Percentiles rank a stretch among this genome's conserved stretches.
phyloP scores from a whole-genome alignment of 352 stramenopile species.

The Peronospora destructor region DNA sequence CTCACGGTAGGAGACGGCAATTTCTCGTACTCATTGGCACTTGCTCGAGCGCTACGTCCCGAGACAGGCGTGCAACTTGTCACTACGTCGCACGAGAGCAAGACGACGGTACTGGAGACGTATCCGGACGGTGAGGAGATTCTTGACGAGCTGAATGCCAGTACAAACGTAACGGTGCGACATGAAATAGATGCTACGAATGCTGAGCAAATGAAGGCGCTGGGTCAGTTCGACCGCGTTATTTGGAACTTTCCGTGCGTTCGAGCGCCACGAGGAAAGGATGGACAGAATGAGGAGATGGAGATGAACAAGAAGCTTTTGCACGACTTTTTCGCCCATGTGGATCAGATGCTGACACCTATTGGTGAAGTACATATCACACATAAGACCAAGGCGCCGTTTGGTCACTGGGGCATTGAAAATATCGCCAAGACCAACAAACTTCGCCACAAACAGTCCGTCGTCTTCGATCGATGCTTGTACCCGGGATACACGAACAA shows the following conservation, averaged over 20 bases:
- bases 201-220: conserved; percentile 57
- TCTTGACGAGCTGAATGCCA: conserved; percentile 55
- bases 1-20: conserved; percentile 94
- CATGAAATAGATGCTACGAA: conserved; percentile 91
- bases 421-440: conserved; percentile 45
- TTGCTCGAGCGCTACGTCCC: conserved; percentile 54
- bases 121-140: conserved; percentile 87
- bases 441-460: conserved; percentile 51
- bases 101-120: conserved; percentile 76
- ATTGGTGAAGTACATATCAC: conserved; percentile 90
- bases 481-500: conserved; percentile 92
- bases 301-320: conserved; percentile 92
- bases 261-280: conserved; percentile 80
- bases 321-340: conserved; percentile 81
- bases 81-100: conserved; percentile 89
- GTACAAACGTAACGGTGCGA: conserved; percentile 57
- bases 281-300: conserved; percentile 96
- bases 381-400: conserved; percentile 94
- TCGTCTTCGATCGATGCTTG: conserved; percentile 91
- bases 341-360: conserved; percentile 36
- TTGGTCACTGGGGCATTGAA: conserved; percentile 82
- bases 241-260: conserved; percentile 97
- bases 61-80: conserved; percentile 51
- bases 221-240: conserved; percentile 86
- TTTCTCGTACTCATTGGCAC: conserved; percentile 91